Base-by-base conservation (phyloP, 2,329 filamentous ascomycete genomes). In the Pseudohalonectria lignicola region DNA sequence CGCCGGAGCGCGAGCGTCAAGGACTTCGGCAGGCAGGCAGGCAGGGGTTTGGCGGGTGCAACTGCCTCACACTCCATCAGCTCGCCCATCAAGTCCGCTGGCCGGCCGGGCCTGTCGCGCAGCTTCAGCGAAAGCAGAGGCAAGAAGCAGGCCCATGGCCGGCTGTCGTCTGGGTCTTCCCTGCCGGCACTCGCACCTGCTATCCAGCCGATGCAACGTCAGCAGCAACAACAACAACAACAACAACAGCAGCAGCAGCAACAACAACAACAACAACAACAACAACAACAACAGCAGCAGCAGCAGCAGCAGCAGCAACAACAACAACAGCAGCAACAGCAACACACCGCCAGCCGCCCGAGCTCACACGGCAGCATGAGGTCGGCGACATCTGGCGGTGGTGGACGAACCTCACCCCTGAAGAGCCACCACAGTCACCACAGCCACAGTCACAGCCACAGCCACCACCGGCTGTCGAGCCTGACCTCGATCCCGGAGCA, bases 401-500 rank as follows among this genome's bases (percentile, higher is more conserved):
- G n/a, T n/a, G 71, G 70, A 12, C 62, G 72, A 37, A 53, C 57
- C 39, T 76, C 72, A 4, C 72, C 73, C 2, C 50, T 69, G n/a
- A 76, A 74, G 47, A 56, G 55, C 34, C 63, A 68, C 38, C 19
- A 59, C 28, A 65, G 71, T 41, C 61, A 64, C 33, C 65, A n/a
- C n/a, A n/a, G n/a, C n/a, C n/a, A n/a, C n/a, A n/a, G n/a, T n/a
- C n/a, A n/a, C n/a, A 56, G 55, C 34, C 63, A 68, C 38, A 17
- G 58, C 28, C 65, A 71, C 41, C 61, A 64, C 33, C 65, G 69
- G 11, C 52, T 74, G 6, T 63, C 69, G 3, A 67, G 67, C 39
- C 55, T 76, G 11, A 66, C 63, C 1, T 75, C 75, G 1, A 79
- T 80, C 21, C 74, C 74, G 0, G 76, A 80, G 49, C 55, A 30